A percentile compares a stretch with the other conserved stretches of the same genome.
Evolutionary conservation across 768 basidiomycete genomes (phyloP).

Genomic region (Pholiota microspora): DNA sequence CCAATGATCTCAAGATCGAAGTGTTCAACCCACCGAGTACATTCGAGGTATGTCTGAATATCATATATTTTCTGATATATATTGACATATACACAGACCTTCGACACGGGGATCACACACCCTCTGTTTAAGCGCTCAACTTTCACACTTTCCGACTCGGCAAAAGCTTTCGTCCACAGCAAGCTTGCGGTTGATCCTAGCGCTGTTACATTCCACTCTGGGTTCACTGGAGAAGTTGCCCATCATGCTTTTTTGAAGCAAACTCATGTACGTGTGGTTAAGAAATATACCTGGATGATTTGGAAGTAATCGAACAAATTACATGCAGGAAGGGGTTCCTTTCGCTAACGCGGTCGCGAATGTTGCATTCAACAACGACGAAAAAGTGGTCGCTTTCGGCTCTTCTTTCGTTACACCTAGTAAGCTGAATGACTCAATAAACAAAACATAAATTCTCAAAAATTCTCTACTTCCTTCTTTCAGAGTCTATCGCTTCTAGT

Average conservation of each 20-base stretch:
- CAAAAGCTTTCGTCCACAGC: slow-evolving; percentile 24
- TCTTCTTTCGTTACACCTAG: slow-evolving; percentile 26
- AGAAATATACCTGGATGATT: not conserved
- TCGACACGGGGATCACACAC: slow-evolving; percentile 29
- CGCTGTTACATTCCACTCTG: slow-evolving; percentile 24
- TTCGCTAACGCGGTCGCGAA: slow-evolving; percentile 34
- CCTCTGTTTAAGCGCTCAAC: slow-evolving; percentile 25
- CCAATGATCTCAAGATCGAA: slow-evolving; percentile 29
- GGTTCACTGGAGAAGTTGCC: slow-evolving; percentile 23
- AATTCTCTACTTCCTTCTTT: slow-evolving; percentile 8
- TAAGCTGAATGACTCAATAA: not conserved
- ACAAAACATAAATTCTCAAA: too few relatives aligned
- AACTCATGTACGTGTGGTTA: slow-evolving; percentile 24
- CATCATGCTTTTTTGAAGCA: slow-evolving; percentile 28
- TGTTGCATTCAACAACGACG: slow-evolving; percentile 28
- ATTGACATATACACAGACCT: slow-evolving; percentile 20
- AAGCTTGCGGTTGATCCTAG: slow-evolving; percentile 22
- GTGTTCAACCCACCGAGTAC: slow-evolving; percentile 35
- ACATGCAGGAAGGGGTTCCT: slow-evolving; percentile 25
- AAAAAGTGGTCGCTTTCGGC: slow-evolving; percentile 28
- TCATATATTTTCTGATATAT: not conserved
- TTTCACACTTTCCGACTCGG: slow-evolving; percentile 20
- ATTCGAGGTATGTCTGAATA: slow-evolving; percentile 27
- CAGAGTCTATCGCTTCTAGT: slow-evolving; percentile 33
- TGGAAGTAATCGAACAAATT: not conserved